Percentiles rank a stretch among this genome's conserved stretches.
These are phyloP conservation scores for Caloboletus firmus DNA, from an alignment of 1,284 basidiomycete species.

Conservation along the genomic window DNA sequence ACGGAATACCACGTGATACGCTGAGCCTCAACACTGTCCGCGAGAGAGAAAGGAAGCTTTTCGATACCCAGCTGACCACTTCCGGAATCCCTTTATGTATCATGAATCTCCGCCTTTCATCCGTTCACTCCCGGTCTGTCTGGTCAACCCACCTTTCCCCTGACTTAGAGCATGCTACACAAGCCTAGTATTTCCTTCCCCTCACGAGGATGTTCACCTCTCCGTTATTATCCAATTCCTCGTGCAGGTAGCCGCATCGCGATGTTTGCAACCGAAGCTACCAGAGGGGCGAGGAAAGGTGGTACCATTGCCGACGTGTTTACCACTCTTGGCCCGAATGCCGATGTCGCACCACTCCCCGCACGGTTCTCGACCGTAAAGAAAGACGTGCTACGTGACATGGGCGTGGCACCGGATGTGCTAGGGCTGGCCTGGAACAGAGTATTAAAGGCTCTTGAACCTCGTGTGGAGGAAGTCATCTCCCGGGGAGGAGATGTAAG, in stretches of 20 bases:
- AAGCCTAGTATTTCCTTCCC: not conserved
- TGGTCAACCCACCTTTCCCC: not conserved
- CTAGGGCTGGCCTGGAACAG: slow-evolving; percentile 56
- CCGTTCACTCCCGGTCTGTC: not conserved
- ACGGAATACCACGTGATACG: too few relatives aligned
- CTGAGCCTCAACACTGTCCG: too few relatives aligned
- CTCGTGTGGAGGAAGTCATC: slow-evolving; percentile 46
- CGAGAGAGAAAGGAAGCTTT: too few relatives aligned
- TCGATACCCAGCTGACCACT: too few relatives aligned
- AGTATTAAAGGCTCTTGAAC: slow-evolving; percentile 52
- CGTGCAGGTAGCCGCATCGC: not conserved
- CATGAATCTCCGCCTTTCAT: not conserved
- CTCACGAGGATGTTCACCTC: not conserved
- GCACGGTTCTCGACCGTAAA: slow-evolving; percentile 62
- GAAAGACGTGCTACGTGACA: slow-evolving; percentile 51
- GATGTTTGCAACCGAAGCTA: slow-evolving; percentile 14
- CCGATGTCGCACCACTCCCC: slow-evolving; percentile 40
- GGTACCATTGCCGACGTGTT: slow-evolving; percentile 35
- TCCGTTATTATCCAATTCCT: not conserved
- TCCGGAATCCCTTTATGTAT: not conserved
- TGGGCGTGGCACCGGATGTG: slow-evolving; percentile 16
- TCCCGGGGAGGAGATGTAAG: slow-evolving; percentile 42
- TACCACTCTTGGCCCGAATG: slow-evolving; percentile 25
- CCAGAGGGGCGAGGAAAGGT: not conserved
- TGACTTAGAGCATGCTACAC: slow-evolving; percentile 3